Evolutionary conservation across 2,329 filamentous ascomycete species (phyloP).

Genomic region (Annulohypoxylon truncatum): DNA sequence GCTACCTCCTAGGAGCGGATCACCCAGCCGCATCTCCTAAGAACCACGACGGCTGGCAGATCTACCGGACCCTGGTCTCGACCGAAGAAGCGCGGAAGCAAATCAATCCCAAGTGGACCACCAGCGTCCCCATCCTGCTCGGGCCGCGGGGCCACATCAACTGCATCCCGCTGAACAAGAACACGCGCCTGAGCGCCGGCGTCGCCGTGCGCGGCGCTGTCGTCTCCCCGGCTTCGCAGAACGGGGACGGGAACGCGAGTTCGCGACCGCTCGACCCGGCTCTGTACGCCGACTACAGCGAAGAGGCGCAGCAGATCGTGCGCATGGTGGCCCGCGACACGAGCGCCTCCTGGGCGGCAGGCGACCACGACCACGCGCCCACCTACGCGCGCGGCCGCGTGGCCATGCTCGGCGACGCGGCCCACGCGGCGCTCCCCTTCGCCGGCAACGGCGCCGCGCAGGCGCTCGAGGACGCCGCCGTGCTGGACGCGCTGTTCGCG

Average conservation of each 20-base stretch:
- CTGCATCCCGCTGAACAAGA: constrained; percentile 51
- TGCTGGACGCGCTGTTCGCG: constrained; percentile 46
- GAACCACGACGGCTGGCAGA: constrained; percentile 51
- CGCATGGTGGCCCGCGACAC: constrained; percentile 48
- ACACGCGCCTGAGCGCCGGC: constrained; percentile 50
- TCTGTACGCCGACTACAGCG: constrained; percentile 48
- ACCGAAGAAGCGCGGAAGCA: constrained; percentile 44
- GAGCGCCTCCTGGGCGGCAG: constrained; percentile 49
- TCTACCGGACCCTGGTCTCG: constrained; percentile 48
- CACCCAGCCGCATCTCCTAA: constrained; percentile 49
- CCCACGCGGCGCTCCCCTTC: constrained; percentile 52
- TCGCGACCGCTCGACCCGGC: constrained; percentile 43
- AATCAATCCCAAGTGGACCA: constrained; percentile 48
- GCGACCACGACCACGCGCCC: constrained; percentile 52
- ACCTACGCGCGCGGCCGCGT: constrained; percentile 45
- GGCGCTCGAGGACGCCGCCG: constrained; percentile 53
- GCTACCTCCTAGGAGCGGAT: constrained; percentile 47
- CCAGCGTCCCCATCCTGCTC: constrained; percentile 50
- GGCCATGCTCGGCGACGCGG: constrained; percentile 51
- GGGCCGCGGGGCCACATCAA: constrained; percentile 51
- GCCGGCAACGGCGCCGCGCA: constrained; percentile 53
- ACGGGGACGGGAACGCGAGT: neutral
- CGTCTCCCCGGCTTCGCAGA: constrained; percentile 10
- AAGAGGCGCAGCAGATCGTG: constrained; percentile 50
- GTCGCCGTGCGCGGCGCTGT: constrained; percentile 49